Evolutionary conservation across 2,329 filamentous ascomycete genomes (phyloP), one percentile per base, ranked within the genome.

Genomic region (Phialophora tarda): DNA sequence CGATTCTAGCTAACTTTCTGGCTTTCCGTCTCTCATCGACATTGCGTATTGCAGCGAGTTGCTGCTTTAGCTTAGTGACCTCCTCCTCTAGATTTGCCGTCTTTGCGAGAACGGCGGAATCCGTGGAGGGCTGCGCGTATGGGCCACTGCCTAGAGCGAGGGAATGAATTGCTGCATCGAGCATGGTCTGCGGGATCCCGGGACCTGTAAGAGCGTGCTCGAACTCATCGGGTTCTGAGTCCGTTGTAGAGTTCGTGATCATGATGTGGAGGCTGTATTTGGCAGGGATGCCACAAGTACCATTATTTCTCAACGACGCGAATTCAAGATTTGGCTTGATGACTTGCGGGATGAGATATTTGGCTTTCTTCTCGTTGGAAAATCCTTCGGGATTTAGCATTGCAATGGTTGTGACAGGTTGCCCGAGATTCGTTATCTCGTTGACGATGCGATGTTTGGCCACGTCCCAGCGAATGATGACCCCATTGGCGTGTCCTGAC

Each of bases 401-500:
- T n/a, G 83, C 76, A 26, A 98, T 74, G 72, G 96, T 97, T 11
- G 91, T 95, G 38, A 97, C 88, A 21, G 92, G 88, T 3, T 92
- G 90, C 62, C 92, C 92, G 64, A 96, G 84, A 65, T 90, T 90
- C 1, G 86, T 83, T 55, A 94, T 74, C 60, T 89, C 87, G 2
- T 88, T 85, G 1, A 86, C 84, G 68, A 91, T 89, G 66, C 86
- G 87, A 66, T 87, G 86, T 71, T 89, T 88, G 44, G 88, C 87
- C 28, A 94, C 84, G 75, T 92, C 91, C 94, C 94, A 98, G 62
- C 85, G 84, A 34, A 92, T 81, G 48, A 97, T 84, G 74, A 91
- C 91, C 59, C 94, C 94, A 72, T 86, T 90, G 21, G 86, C 82
- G 74, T 98, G 93, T 5, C 93, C 93, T 2, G 93, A 93, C 28